Percentiles rank a stretch among this genome's conserved stretches.
These are phyloP conservation scores for Botrytis porri DNA, from an alignment of 2,329 filamentous ascomycete genomes.

Conservation along the genomic window DNA sequence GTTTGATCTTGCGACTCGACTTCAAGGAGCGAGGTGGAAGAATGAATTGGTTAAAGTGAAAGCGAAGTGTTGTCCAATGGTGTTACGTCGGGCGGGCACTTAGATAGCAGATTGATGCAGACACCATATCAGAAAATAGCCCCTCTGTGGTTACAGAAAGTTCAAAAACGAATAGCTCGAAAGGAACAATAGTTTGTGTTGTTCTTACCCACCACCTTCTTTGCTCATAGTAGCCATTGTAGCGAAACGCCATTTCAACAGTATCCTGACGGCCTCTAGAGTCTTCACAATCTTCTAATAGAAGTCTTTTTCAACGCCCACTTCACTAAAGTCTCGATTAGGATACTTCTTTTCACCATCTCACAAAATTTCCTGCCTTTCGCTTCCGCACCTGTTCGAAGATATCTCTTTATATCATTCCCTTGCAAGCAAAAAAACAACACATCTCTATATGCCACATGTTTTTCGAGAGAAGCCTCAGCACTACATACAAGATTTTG, in stretches of 20 bases:
- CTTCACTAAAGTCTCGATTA: neutral
- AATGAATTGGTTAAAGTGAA: neutral
- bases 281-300: neutral
- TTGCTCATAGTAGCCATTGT: neutral
- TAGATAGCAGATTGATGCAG: neutral
- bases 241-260: neutral
- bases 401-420: neutral
- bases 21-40: neutral
- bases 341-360: neutral
- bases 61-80: neutral
- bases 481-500: neutral
- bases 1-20: neutral
- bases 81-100: neutral
- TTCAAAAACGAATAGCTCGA: neutral
- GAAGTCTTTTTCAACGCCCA: neutral
- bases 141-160: neutral
- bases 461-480: rapidly evolving
- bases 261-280: neutral
- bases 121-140: neutral
- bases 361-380: neutral
- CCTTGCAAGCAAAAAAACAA: neutral
- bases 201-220: neutral
- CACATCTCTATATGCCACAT: neutral
- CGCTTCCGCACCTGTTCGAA: neutral
- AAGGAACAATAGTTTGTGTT: neutral